Percentiles rank a stretch among this genome's conserved stretches.
Conservation (phyloP, 208 protist genomes). For the Trichomonas vaginalis region DNA sequence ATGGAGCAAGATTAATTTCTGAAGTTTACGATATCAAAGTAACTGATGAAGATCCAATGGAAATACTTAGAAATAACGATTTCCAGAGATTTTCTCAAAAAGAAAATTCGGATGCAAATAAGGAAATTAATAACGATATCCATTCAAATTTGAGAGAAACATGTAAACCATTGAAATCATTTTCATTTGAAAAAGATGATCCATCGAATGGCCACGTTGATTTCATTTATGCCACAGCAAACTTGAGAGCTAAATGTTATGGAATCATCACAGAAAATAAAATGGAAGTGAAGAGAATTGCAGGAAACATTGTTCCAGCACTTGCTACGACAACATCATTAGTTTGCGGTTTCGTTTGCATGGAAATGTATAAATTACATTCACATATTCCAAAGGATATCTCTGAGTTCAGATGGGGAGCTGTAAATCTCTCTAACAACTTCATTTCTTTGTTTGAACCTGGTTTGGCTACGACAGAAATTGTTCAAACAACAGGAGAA, state of each 20-base stretch:
- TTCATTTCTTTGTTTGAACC: not conserved
- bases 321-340: constrained; percentile 98
- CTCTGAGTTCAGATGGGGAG: not conserved
- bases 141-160: constrained; percentile 21
- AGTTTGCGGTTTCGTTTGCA: constrained; percentile 82
- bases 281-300: constrained; percentile 34
- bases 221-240: constrained; percentile 42
- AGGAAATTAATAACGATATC: not conserved
- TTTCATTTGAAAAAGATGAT: constrained; percentile 54
- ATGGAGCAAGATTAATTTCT: constrained; percentile 13
- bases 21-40: constrained; percentile 17
- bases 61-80: not conserved
- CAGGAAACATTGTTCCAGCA: constrained; percentile 98
- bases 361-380: constrained; percentile 89
- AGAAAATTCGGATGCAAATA: not conserved
- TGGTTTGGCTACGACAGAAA: no score
- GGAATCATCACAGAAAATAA: constrained; percentile 31
- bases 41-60: not conserved
- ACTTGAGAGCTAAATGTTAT: constrained; percentile 47
- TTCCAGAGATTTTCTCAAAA: not conserved
- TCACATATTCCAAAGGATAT: not conserved
- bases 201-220: constrained; percentile 51
- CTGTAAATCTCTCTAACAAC: not conserved
- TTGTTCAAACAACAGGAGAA: no score
- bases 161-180: constrained; percentile 25